Base-by-base conservation (phyloP, 495 filamentous ascomycete species). In the Pyrenopolyporus hunteri region DNA sequence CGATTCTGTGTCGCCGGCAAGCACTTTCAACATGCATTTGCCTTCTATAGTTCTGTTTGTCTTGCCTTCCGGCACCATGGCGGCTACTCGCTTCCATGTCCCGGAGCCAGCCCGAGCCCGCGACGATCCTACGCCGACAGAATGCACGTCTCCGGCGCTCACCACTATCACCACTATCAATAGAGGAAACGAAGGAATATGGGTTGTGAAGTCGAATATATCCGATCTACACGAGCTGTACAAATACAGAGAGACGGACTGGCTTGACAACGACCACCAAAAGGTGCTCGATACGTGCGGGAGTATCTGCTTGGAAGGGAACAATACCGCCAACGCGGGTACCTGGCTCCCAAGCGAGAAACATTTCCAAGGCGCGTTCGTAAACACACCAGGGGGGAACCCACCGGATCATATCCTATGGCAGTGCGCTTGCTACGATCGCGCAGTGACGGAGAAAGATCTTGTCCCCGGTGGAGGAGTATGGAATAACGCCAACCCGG, bases 401-500 rank as follows among this genome's bases (percentile, higher is more conserved):
- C 42, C 47, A 1, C 58, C 63, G 11, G 22, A 58, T 25, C 57
- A 63, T 20, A 48, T 66, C 7, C 16, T 62, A 26, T 67, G 63
- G 58, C 58, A 67, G 19, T 67, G 63, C 17, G 58, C 58, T 0
- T 67, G 63, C 16, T 67, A 63, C 22, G 63, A 67, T 40, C 47
- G 53, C n/a, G 39, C 52, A 2, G 57, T 67, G 9, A 46, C 63
- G 20, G 31, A 14, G 6, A 22, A 67, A 0, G 58, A 67, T 29
- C 58, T 67, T 6, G 49, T 39, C 1, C 9, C 22, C 7, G 63
- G 63, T 1, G 43, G 47, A 40, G 63, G 63, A 11, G 59, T 54
- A 23, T 67, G 63, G 63, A 67, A 67, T 17, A 62, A 62, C 22
- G 63, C 36, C 16, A 64, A 68, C 20, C 59, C 57, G 2, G 60